Evolutionary conservation across 805 yeast genomes (phyloP), one percentile per base, ranked within the genome.

Genomic region (Yarrowia deformans): DNA sequence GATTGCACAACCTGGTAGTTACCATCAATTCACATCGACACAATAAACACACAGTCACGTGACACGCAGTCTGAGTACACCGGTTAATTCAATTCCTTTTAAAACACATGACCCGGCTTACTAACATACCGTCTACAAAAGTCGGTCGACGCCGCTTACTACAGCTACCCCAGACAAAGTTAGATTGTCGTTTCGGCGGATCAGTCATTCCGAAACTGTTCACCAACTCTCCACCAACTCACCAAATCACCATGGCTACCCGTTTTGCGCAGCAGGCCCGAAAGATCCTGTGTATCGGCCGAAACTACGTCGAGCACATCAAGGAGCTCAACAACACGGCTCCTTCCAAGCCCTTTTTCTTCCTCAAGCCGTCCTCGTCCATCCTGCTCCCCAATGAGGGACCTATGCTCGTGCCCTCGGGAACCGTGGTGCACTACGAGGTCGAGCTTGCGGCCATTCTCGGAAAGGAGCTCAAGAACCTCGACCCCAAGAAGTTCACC

Each of bases 241-340:
- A n/a, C n/a, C n/a, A n/a, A n/a, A 23, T 9, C 35, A 56, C 52
- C n/a, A 70, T 48, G 56, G 58, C 73, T 19, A 61, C 52, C 37
- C 32, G 50, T 32, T 72, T 69, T 37, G 70, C 71, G 37, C 43
- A 68, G 60, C 42, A 64, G 42, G 74, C 74, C 1, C 68, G 75
- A 35, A 95, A 95, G 80, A 86, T 94, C 75, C 85, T 95, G 18
- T 95, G 99, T 79, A 94, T 95, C 73, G 99, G 99, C 55, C 89
- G 99, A 74, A 95, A 95, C 79, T 95, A 93, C 77, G 96, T 92
- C n/a, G 98, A 97, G 23, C 99, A 95, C 75, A 91, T 93, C 76
- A 85, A 89, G 71, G 99, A 95, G 78, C 82, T 95, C 70, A 90
- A 91, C 82, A 95, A 93, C 77, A 79, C 85, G 32, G 83, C 85